Evolutionary conservation across 1,139 yeast genomes (phyloP), one percentile per base, ranked within the genome.

Genomic region (Suhomyces bokatorum): DNA sequence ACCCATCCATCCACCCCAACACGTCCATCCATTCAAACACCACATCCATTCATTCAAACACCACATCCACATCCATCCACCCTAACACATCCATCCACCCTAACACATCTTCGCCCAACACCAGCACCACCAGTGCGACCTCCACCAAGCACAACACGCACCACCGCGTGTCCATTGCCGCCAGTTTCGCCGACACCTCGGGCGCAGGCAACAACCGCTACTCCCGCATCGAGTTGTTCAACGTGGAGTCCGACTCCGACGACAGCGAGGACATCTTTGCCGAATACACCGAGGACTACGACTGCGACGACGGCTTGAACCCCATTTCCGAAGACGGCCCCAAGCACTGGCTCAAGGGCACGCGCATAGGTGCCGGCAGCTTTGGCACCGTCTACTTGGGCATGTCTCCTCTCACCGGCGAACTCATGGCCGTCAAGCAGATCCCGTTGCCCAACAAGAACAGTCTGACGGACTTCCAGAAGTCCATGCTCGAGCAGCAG

Each of bases 371-470:
- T 0, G 84, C 95, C 3, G 99, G 99, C 3, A 85, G 95, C 52
- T 93, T 90, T 70, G 99, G 98, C 29, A 84, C 89, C 3, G 99
- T 93, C 1, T 91, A 86, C 53, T 72, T 93, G 35, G 99, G 97
- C 1, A 83, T 93, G 85, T 89, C 90, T 60, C 87, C 96, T 1
- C 69, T 85, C 36, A 90, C 96, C 0, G 99, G 99, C 35, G 98
- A 90, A 59, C 72, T 93, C 44, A 89, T 93, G 96, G 99, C 98
- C 0, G 97, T 93, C 12, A 93, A 93, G 58, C 97, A 91, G 62
- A 97, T 93, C 0, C 85, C 85, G 35, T 63, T 90, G 16, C 85
- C 87, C 1, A 67, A 63, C 43, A 77, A 69, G 47, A 70, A 58
- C 45, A 57, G 57, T 27, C 64, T 56, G 53, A 64, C 59, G 58